Evolutionary conservation across 306 rosid species (phyloP), one percentile per base, ranked within the genome.

Genomic region (Hippophae tibetana): DNA sequence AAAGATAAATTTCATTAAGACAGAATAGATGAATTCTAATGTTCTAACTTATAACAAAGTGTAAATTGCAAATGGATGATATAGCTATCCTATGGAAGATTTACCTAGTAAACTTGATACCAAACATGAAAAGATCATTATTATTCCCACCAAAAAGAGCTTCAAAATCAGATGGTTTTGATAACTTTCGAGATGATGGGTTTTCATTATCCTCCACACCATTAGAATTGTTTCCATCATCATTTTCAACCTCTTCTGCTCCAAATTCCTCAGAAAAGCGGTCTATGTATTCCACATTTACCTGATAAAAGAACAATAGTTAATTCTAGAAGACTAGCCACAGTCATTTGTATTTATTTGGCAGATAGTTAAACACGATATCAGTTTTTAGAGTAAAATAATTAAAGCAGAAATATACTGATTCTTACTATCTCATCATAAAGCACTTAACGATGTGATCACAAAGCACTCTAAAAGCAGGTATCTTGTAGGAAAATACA

Each of bases 71-170:
- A 49, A 49, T 13, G 53, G 25, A 8, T 49, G 14, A 49, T 49
- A 13, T 49, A 49, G 26, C 5, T 12, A 12, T 48, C 5, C 14
- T 12, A 13, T 13, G 25, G 59, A 46, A 43, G 57, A 76, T 57
- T 58, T 78, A 87, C 98, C 86, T 81, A 0, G 95, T 85, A 77
- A 92, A 81, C 78, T 92, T 92, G 74, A 92, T 85, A 71, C 98
- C 98, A 57, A 87, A 69, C 94, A 92, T 84, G 75, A 92, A 92
- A 67, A 81, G 80, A 69, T 92, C 98, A 66, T 73, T 85, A 59
- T 78, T 80, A 74, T 81, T 85, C 57, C 89, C 96, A 55, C 83
- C 80, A 85, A 87, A 85, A 72, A 92, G 98, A 67, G 72, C 68
- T 64, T 87, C 48, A 63, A 78, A 87, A 78, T 92, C 98, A 0